Evolutionary conservation across 495 filamentous ascomycete genomes (phyloP), one percentile per base, ranked within the genome.

Genomic region (Cudoniella acicularis): DNA sequence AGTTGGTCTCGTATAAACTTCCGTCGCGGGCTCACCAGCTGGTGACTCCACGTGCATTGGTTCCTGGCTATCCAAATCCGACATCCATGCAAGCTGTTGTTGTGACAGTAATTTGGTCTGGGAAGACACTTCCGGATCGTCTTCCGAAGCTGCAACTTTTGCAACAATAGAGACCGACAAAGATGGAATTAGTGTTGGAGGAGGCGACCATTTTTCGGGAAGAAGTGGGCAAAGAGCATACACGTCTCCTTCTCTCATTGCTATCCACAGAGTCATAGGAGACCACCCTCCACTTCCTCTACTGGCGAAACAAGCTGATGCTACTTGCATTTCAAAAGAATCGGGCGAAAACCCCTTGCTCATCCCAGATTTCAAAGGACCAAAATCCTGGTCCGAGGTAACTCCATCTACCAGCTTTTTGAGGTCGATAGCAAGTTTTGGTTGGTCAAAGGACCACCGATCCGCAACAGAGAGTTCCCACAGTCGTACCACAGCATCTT

Each of bases 161-260:
- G 83, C 79, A 17, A 89, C 79, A 54, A 92, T 86, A 13, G 84
- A 83, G 13, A 90, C 80, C 16, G 89, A 89, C 26, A 96, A 76
- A 0, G 88, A 88, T 2, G 91, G 87, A 24, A 95, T 82, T 11
- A 89, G 77, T 0, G 85, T 85, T 1, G 87, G 79, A 16, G 88
- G 83, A n/a, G 88, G 86, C 50, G 87, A 79, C 90, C 90, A 96
- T 64, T 84, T 90, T 13, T 80, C 81, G 3, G 92, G 92, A 24
- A 96, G 72, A 3, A 96, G 78, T 10, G 92, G 92, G 69, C 92
- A 96, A n/a, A 96, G 73, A 8, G 90, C 89, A 63, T 96, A 96
- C 8, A 96, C 80, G 64, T 95, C 91, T 3, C 92, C 92, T 23
- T 88, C 87, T 30, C 77, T 79, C 90, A 96, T 96, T 16, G 89